Base-by-base conservation (phyloP, 371 early-diverging fungal genomes). In the Capillidium rhysosporum region DNA sequence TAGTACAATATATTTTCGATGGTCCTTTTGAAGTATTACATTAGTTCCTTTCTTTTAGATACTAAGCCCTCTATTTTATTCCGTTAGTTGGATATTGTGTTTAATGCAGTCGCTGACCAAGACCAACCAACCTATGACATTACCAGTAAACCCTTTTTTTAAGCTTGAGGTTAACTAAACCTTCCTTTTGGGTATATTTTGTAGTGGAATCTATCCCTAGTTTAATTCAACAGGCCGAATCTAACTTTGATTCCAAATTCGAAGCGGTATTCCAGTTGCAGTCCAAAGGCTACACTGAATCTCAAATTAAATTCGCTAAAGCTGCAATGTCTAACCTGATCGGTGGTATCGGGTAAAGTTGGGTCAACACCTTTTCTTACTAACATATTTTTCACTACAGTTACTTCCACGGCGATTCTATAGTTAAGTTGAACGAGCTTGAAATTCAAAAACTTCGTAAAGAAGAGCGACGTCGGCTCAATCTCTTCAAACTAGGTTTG, bases 301-400 rank as follows among this genome's bases (percentile, higher is more conserved):
- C 70, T 0, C 65, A 87, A 54, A 57, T 87, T 29, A 61, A 71
- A 20, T 82, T 90, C 63, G 91, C 84, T 0, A 70, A 86, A 57
- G 71, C 71, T 16, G 65, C 80, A 23, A 57, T 92, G 48, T 82
- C 87, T 61, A 90, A 89, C 61, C 63, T 92, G 57, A 25, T 93
- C 5, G 94, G 96, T 51, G 94, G 96, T 0, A 78, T 93, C 29
- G 96, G 96, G 60, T 88, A 76, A 39, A 41, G 16, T 18, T n/a
- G 16, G 12, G 9, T 54, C 10, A 40, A 38, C 23, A 34, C 49
- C 24, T 20, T 1, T 28, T 28, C 7, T 40, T 47, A 47, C 16
- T 14, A 38, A 52, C n/a, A 8, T 4, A 21, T 51, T 30, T 34
- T 16, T 46, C 4, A 9, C 14, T 18, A 8, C 40, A 71, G 70